Conservation (phyloP, 768 basidiomycete species). For the Mycena capillaripes region DNA sequence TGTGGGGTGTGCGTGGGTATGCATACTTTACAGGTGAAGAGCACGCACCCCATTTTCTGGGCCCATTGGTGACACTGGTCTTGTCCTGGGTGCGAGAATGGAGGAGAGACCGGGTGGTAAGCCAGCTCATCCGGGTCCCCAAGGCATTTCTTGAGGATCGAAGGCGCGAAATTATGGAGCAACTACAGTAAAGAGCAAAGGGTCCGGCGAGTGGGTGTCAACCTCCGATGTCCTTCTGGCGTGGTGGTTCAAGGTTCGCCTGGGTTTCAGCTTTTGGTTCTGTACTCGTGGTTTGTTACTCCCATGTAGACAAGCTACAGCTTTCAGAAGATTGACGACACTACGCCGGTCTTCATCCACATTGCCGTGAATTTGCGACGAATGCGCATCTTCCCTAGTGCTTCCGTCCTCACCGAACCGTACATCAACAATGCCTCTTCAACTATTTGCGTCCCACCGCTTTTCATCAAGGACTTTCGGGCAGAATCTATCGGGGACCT, state of each 20-base stretch:
- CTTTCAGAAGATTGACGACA: not conserved
- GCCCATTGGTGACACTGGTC: too few relatives aligned
- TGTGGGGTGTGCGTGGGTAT: not conserved
- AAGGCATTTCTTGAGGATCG: slow-evolving; percentile 14
- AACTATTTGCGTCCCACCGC: not conserved
- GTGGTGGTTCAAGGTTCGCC: slow-evolving; percentile 25
- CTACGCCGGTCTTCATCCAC: not conserved
- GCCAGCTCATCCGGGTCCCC: slow-evolving; percentile 11
- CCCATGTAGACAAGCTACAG: not conserved
- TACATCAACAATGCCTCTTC: not conserved
- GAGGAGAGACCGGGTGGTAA: not conserved
- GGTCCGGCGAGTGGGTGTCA: slow-evolving; percentile 14
- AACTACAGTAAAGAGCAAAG: slow-evolving; percentile 9
- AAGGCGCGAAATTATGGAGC: slow-evolving; percentile 5
- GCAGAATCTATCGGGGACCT: not conserved
- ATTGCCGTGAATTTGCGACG: not conserved
- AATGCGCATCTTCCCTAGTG: too few relatives aligned
- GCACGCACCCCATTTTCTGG: too few relatives aligned
- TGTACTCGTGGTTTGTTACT: too few relatives aligned
- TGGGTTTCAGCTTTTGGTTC: too few relatives aligned
- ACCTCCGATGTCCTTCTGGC: slow-evolving; percentile 17
- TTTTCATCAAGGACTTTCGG: not conserved
- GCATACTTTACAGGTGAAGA: not conserved
- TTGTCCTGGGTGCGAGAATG: too few relatives aligned
- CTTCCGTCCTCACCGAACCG: not conserved